Evolutionary conservation across 805 yeast species (phyloP).

Genomic region (Yamadazyma laniorum): DNA sequence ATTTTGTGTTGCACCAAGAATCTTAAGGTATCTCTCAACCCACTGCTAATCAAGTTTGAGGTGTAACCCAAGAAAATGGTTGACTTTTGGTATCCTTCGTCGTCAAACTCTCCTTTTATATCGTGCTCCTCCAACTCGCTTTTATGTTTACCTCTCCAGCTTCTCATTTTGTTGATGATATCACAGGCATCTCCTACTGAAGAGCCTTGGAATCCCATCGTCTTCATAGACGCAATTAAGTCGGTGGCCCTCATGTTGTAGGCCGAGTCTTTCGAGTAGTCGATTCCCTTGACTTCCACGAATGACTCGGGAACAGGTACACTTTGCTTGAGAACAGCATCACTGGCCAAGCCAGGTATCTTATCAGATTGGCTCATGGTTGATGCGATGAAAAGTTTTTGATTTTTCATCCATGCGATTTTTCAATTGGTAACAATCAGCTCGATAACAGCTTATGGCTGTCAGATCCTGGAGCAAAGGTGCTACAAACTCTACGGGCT

Average conservation of each 20-base stretch:
- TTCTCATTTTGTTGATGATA: slow-evolving; percentile 87
- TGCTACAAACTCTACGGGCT: too few relatives aligned
- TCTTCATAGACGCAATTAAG: slow-evolving; percentile 76
- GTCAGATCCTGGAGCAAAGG: too few relatives aligned
- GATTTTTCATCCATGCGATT: not conserved
- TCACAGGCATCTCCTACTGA: slow-evolving; percentile 86
- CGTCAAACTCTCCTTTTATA: slow-evolving; percentile 71
- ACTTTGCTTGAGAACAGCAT: slow-evolving; percentile 86
- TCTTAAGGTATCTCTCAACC: slow-evolving; percentile 86
- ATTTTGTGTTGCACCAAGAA: slow-evolving; percentile 89
- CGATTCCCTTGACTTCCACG: slow-evolving; percentile 81
- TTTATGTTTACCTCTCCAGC: slow-evolving; percentile 84
- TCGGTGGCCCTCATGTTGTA: slow-evolving; percentile 77
- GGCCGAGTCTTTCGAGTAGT: slow-evolving; percentile 77
- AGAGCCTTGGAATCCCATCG: slow-evolving; percentile 97
- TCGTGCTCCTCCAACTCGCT: slow-evolving; percentile 67
- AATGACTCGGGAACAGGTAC: slow-evolving; percentile 82
- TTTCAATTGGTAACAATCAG: too few relatives aligned
- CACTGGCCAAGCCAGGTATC: slow-evolving; percentile 73
- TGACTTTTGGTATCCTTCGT: slow-evolving; percentile 72
- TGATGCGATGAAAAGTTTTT: not conserved
- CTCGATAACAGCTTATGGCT: too few relatives aligned
- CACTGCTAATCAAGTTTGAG: slow-evolving; percentile 92
- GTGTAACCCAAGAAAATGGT: slow-evolving; percentile 96
- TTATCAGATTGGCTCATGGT: slow-evolving; percentile 4